Evolutionary conservation across 1,139 yeast genomes (phyloP), one percentile per base, ranked within the genome.

Genomic region (Blastobotrys buckinghamii): DNA sequence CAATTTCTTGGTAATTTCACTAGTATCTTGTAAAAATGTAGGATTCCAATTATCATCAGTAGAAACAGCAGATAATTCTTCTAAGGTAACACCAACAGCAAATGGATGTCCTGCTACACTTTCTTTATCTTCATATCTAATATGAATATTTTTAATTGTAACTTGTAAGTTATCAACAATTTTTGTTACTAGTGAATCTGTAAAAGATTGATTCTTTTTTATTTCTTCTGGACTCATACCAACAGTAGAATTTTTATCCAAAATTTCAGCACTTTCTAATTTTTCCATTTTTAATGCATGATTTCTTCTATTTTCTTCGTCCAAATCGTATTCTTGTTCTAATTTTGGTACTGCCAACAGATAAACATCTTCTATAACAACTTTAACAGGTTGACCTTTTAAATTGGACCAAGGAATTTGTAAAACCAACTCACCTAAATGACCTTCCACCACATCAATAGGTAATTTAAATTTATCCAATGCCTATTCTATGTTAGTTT

Each of bases 381-480:
- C 78, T 65, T 86, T 86, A 12, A 92, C 98, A 0, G 99, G 98
- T 60, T 90, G 87, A 26, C 87, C 83, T 61, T 90, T 90, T 55
- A 94, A 72, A 62, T 89, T 92, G 0, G 97, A 84, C 97, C 98
- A 94, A 0, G 99, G 98, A 38, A 94, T 92, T 62, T 86, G 96
- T 50, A 94, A 71, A 0, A 95, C 85, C 56, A 94, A 73, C 55
- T 85, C 89, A 1, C 97, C 98, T 52, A 94, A 67, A 61, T 88
- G 90, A 34, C 98, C 99, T 64, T 85, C 87, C 54, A 79, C 77
- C n/a, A 94, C 94, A 64, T 89, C 88, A 37, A 92, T 71, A 0
- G 98, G 98, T 42, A 94, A 70, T 55, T 84, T 81, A 57, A 92
- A 76, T 60, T 84, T 78, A 64, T 92, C 98, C 42, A 94, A 72